phyloP scores from a whole-genome alignment of 768 basidiomycete genomes.

The Wakefieldia striispora region DNA sequence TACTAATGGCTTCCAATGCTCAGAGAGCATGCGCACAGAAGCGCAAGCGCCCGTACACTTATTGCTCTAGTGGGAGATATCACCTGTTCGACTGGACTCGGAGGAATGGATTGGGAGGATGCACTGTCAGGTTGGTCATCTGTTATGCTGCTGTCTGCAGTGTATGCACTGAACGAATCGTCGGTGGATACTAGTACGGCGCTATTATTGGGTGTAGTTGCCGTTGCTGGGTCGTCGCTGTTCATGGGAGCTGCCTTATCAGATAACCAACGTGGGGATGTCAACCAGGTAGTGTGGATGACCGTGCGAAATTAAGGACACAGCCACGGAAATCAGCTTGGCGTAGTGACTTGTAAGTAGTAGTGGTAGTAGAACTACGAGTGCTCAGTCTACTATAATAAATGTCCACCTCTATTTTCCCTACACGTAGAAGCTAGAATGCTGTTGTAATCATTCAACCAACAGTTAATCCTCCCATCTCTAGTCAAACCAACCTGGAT shows the following conservation, averaged over 20 bases:
- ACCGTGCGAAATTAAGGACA: too few relatives aligned
- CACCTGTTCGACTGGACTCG: constrained; percentile 3
- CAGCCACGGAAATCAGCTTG: too few relatives aligned
- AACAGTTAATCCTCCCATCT: constrained; percentile 19
- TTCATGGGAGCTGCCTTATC: constrained; percentile 19
- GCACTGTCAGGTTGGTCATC: not conserved
- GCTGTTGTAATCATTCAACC: constrained; percentile 22
- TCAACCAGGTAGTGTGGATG: too few relatives aligned
- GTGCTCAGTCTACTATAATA: not conserved
- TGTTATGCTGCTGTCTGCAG: not conserved
- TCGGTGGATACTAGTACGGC: not conserved
- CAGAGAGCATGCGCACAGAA: constrained; percentile 69
- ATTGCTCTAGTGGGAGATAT: constrained; percentile 36
- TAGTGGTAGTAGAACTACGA: too few relatives aligned
- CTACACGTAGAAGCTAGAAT: constrained; percentile 35
- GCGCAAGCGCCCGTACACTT: constrained; percentile 55
- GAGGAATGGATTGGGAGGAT: not conserved
- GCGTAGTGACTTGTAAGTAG: too few relatives aligned
- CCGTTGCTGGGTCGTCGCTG: not conserved
- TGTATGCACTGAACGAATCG: not conserved
- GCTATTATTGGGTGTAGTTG: not conserved
- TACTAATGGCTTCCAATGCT: constrained; percentile 80
- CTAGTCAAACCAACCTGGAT: constrained; percentile 42
- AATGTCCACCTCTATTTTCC: not conserved
- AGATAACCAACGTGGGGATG: too few relatives aligned